Evolutionary conservation across 345 rosid species (phyloP), one percentile per base, ranked within the genome.

Genomic region (Arabis hirsuta): DNA sequence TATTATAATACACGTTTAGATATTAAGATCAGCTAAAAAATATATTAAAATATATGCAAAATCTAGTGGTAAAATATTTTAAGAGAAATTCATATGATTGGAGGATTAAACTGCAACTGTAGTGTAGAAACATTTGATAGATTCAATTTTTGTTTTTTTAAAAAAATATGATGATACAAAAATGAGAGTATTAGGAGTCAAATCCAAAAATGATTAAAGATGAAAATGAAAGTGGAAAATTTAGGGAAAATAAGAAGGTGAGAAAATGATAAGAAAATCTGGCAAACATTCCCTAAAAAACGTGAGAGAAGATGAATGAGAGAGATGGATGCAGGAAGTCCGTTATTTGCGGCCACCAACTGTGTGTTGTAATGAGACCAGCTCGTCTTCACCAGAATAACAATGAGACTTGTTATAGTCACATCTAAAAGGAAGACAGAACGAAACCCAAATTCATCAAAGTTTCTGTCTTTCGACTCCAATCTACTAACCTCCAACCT

Each of bases 401-500:
- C 6, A 56, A 56, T 1, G 47, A 56, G 4, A 56, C 38, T 34
- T 34, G 38, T 34, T 14, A 32, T 51, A 59, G 45, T 19, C 67
- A 70, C 34, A 12, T 19, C n/a, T 14, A 27, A 12, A 0, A 7
- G 32, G 10, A 43, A 27, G 4, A 29, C 12, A 16, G 12, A 31
- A 56, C 9, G n/a, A 55, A 56, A 69, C 55, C 36, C 14, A 57
- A 69, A 5, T 5, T 32, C 36, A 61, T 13, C 6, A 34, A 56
- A 65, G 53, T 65, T 65, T 57, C 56, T 24, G 24, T 22, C 73
- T 74, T 66, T 31, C 24, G 72, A 42, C 73, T 38, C 47, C 55
- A 22, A 52, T 67, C 55, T 48, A 59, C 68, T 61, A 12, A 12
- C 44, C 60, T 61, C 44, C 69, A 60, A 52, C 54, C 52, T 74